phyloP scores from a whole-genome alignment of 2,329 filamentous ascomycete species.

The Trichoderma aggressivum region DNA sequence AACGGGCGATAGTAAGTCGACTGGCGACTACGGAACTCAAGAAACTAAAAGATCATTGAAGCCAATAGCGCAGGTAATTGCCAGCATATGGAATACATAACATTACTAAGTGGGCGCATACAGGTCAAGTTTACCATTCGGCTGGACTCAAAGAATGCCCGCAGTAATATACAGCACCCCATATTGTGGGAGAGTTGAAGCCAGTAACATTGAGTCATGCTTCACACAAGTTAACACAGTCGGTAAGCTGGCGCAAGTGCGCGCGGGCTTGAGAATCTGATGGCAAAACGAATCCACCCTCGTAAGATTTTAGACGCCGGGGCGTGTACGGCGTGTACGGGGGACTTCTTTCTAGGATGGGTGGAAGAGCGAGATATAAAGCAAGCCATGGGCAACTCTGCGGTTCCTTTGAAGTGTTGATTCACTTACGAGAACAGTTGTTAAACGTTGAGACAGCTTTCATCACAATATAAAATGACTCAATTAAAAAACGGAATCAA shows the following conservation, averaged over 20 bases:
- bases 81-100: neutral
- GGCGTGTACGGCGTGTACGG: neutral
- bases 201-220: conserved; percentile 1
- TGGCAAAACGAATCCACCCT: conserved; percentile 1
- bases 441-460: too few species aligned
- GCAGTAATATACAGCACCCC: neutral
- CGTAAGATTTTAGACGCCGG: conserved; percentile 9
- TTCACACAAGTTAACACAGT: neutral
- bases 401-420: neutral
- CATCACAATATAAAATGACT: neutral
- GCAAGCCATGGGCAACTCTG: neutral
- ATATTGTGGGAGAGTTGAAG: neutral
- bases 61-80: neutral
- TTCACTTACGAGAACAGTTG: neutral
- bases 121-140: neutral
- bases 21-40: neutral
- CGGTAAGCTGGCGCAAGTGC: conserved; percentile 9
- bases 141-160: neutral
- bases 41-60: neutral
- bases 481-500: neutral
- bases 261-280: neutral
- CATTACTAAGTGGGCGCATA: neutral
- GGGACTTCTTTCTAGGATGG: neutral
- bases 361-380: conserved; percentile 1
- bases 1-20: neutral